A percentile compares a stretch with the other conserved stretches of the same genome.
Evolutionary conservation across 208 protist genomes (phyloP).

Genomic region (Histomonas meleagridis): DNA sequence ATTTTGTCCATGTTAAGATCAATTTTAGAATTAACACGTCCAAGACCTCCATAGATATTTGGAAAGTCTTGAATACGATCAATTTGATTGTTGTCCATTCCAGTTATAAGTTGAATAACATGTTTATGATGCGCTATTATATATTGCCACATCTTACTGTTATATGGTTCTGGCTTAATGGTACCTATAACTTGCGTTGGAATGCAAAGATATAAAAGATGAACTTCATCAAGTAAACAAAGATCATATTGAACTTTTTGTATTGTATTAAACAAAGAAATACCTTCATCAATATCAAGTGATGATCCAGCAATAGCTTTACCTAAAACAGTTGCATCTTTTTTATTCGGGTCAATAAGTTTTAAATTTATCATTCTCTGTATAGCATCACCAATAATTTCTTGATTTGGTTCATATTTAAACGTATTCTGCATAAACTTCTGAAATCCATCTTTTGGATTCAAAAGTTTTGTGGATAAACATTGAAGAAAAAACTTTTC

Average conservation of each 20-base stretch:
- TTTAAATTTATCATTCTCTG: background rate
- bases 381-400: background rate
- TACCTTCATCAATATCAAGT: background rate
- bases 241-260: background rate
- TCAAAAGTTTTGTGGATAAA: background rate
- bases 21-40: background rate
- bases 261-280: background rate
- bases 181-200: background rate
- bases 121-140: background rate
- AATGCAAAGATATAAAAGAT: constrained; percentile 10
- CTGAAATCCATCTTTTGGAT: background rate
- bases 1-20: background rate
- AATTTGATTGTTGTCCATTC: background rate
- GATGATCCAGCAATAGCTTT: background rate
- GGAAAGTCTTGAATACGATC: background rate
- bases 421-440: background rate
- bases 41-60: background rate
- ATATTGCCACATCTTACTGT: background rate
- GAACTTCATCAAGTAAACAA: constrained; percentile 5
- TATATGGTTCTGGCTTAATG: background rate
- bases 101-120: background rate
- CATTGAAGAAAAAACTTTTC: constrained; percentile 22
- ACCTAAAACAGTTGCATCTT: background rate
- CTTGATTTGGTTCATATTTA: background rate
- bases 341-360: background rate